Evolutionary conservation across 2,329 filamentous ascomycete genomes (phyloP), one percentile per base, ranked within the genome.

Genomic region (Clonostachys solani): DNA sequence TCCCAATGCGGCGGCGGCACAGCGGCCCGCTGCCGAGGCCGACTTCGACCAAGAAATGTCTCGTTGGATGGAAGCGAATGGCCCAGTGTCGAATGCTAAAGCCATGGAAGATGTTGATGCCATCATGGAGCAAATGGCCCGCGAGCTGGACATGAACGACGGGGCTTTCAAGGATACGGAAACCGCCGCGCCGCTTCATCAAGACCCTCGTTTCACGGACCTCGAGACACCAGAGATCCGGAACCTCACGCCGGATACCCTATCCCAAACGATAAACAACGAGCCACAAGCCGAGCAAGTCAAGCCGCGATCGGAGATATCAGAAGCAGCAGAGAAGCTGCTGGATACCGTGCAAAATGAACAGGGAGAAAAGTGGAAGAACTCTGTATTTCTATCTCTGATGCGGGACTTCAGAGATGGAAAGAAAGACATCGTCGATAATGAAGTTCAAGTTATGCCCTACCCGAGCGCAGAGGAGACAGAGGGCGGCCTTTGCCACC

Each of bases 401-500:
- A 73, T 73, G 70, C 65, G 68, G 16, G 70, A 73, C 47, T 72
- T 73, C 42, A 61, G 68, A 9, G 70, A 73, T 43, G 70, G 71
- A 2, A 64, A 57, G 18, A 73, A 73, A 51, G 69, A 72, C 17
- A 71, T 73, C 43, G 54, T 71, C 12, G 63, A 69, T 40, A 64
- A 72, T 33, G 61, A 71, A 54, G 68, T 73, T 23, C 59, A 60
- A 29, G 23, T 29, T 29, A 29, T 29, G 23, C 23, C 23, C 23
- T 29, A 29, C 23, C 23, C 23, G 23, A 29, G 23, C 23, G 23
- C 23, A 29, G 23, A 29, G 23, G 23, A 29, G 23, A 29, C 23
- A 10, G 23, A 29, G 23, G 23, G 23, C 8, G 23, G 23, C 23
- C 23, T 29, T 29, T 29, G 23, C 10, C 23, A 29, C 23, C 23